Conservation (phyloP, 441 rosid species). For the Hura crepitans region DNA sequence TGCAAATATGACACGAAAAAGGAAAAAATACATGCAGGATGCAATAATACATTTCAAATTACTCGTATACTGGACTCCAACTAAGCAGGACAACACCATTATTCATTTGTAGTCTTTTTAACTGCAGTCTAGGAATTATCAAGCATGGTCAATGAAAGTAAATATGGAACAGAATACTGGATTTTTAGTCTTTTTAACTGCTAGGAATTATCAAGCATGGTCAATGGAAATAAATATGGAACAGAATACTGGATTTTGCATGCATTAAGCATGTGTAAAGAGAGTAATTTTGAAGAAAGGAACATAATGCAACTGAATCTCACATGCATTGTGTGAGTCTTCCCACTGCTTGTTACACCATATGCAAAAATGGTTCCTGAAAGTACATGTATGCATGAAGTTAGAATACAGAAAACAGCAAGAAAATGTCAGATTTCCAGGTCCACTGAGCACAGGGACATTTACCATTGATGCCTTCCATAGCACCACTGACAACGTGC, state of each 20-base stretch:
- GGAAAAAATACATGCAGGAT: background rate
- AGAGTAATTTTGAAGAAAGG: constrained; percentile 13
- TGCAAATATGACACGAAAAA: background rate
- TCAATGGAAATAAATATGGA: background rate
- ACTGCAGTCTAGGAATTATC: constrained; percentile 11
- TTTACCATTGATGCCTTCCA: constrained; percentile 93
- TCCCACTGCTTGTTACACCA: constrained; percentile 99
- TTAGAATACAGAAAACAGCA: constrained; percentile 10
- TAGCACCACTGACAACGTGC: constrained; percentile 89
- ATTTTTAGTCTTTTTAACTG: too few species aligned
- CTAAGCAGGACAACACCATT: background rate
- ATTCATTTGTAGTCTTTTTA: background rate
- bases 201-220: constrained; percentile 9
- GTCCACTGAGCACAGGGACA: constrained; percentile 14
- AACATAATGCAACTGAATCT: constrained; percentile 28
- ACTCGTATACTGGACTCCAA: background rate
- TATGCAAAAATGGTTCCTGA: constrained; percentile 97
- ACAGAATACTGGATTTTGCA: background rate
- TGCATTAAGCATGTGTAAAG: background rate
- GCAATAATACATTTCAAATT: background rate
- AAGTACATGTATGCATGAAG: constrained; percentile 27
- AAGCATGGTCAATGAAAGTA: background rate
- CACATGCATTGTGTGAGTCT: constrained; percentile 99
- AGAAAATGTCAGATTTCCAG: background rate
- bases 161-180: background rate